Evolutionary conservation across 225 moss, liverwort and hornwort genomes (phyloP), one percentile per base, ranked within the genome.

Genomic region (Lunularia cruciata): DNA sequence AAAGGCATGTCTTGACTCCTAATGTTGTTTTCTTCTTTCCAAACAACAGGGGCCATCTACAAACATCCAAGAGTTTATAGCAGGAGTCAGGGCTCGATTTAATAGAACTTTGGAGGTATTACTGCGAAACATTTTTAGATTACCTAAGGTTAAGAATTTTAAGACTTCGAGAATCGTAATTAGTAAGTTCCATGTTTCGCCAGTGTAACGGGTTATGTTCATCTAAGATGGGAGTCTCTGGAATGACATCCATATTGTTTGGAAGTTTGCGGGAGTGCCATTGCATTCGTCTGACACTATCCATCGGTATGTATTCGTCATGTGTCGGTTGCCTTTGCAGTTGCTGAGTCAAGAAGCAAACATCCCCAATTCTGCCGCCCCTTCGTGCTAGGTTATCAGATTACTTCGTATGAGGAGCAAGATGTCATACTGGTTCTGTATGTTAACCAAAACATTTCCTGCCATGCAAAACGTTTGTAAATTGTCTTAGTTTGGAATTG

Each of bases 101-200:
- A 75, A 83, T 69, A 85, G 81, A 83, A 87, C 93, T 35, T 84
- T 81, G 71, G 90, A 94, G 90, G 90, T 94, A 81, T n/a, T 69
- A 27, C 43, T 73, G 19, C 56, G 48, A 47, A 79, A 67, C 37
- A 55, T 59, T 66, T 38, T 49, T 37, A 70, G 52, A 28, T 70
- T 59, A 52, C 42, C 64, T 53, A 61, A 52, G 11, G 62, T 47
- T 56, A 47, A 65, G 25, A 26, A 48, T 22, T 51, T 58, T 6
- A 35, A 43, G 36, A 48, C 30, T 58, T 35, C 46, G 1, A 39
- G 26, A 48, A 32, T 31, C 40, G 63, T 48, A 22, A 54, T 49
- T 43, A 47, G 22, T 25, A 31, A n/a, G 27, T 43, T n/a, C 36
- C 36, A n/a, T 19, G 43, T 46, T 68, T 67, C 25, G 28, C 31